A percentile compares a stretch with the other conserved stretches of the same genome.
Conservation (phyloP, 164 flowering plant species). For the Tinospora cordifolia region DNA sequence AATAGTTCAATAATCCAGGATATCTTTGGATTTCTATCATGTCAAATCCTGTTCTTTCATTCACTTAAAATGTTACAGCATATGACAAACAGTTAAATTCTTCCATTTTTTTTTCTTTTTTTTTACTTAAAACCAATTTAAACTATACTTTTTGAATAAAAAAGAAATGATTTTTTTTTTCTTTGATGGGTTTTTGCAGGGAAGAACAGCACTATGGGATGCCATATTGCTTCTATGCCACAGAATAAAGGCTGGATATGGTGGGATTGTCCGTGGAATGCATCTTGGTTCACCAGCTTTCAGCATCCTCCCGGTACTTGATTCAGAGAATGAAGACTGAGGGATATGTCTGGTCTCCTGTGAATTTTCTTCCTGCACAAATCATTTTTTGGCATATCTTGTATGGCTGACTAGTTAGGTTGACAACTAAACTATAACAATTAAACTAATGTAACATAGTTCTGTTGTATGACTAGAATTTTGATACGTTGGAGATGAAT, state of each 20-base stretch:
- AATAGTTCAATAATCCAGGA: not conserved
- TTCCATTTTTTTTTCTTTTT: not conserved
- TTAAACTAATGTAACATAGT: no score
- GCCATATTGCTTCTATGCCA: conserved; percentile 76
- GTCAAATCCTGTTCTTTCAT: not conserved
- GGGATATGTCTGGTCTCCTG: not conserved
- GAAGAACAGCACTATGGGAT: conserved; percentile 94
- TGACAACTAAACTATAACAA: no score
- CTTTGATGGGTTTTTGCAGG: conserved; percentile 41
- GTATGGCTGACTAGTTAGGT: not conserved
- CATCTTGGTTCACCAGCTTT: conserved; percentile 81
- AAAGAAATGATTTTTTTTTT: not conserved
- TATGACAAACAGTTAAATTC: no score
- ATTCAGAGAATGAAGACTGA: conserved; percentile 54
- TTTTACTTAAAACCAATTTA: not conserved
- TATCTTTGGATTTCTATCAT: not conserved
- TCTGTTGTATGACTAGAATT: no score
- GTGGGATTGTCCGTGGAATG: conserved; percentile 81
- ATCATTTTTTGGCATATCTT: not conserved
- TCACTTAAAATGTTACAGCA: no score
- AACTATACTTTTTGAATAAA: not conserved
- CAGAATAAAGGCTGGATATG: conserved; percentile 57
- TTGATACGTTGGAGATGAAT: no score
- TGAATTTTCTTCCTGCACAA: not conserved
- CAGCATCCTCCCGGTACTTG: conserved; percentile 62